Evolutionary conservation across 108 stramenopile species (phyloP).

Genomic region (Fistulifera solaris): DNA sequence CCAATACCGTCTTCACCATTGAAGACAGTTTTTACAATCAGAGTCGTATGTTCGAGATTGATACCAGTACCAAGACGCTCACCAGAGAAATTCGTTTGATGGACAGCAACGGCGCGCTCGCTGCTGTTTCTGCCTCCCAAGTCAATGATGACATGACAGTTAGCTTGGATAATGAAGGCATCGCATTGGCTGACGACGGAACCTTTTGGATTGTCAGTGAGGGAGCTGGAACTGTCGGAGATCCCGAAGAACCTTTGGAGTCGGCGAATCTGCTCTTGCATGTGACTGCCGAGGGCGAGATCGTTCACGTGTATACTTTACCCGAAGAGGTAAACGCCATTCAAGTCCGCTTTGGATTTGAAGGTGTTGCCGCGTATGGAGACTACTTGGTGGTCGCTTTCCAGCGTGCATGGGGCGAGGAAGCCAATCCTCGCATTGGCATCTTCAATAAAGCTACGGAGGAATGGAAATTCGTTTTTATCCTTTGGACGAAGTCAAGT

Average conservation of each 20-base stretch:
- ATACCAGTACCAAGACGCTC: conserved; percentile 15
- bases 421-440: conserved; percentile 36
- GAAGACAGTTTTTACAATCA: conserved; percentile 46
- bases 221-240: conserved; percentile 46
- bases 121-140: conserved; percentile 15
- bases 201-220: conserved; percentile 59
- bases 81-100: conserved; percentile 20
- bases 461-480: conserved; percentile 46
- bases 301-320: conserved; percentile 33
- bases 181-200: conserved; percentile 26
- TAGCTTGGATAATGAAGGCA: conserved; percentile 68
- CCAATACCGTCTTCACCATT: conserved; percentile 30
- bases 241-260: conserved; percentile 26
- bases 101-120: conserved; percentile 30
- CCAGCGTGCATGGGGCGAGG: conserved; percentile 34
- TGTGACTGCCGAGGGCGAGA: conserved; percentile 23
- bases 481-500: conserved; percentile 40
- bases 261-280: conserved; percentile 40
- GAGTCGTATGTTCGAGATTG: conserved; percentile 49
- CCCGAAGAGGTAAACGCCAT: conserved; percentile 32
- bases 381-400: conserved; percentile 44
- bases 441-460: conserved; percentile 28
- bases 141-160: conserved; percentile 55
- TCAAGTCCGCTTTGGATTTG: conserved; percentile 48
- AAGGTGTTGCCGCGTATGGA: conserved; percentile 51